Evolutionary conservation across 495 filamentous ascomycete genomes (phyloP), one percentile per base, ranked within the genome.

Genomic region (Penicillium bialowiezense): DNA sequence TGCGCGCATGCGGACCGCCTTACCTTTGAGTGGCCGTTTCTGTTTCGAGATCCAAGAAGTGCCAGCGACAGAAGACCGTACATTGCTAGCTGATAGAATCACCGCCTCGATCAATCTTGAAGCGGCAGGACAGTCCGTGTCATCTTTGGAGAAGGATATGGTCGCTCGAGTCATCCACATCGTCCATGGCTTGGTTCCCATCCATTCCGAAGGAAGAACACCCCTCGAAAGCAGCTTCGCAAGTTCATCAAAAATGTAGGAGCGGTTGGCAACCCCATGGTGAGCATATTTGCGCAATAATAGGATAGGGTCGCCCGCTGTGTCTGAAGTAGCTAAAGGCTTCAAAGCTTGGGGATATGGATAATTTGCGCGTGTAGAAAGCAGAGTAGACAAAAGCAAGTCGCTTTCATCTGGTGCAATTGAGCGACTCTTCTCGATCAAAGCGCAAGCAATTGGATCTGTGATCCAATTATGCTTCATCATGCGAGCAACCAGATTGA

Each of bases 401-500:
- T 76, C 67, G 36, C 64, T 67, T 8, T 69, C 71, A 35, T 74
- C 73, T 4, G 62, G 43, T 44, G 73, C 68, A 20, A 62, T 55
- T 2, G 51, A 35, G 19, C 65, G 56, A 40, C 65, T 70, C 18
- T 65, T 63, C 26, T 68, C 62, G 41, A 76, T 52, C 17, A 76
- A 43, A 14, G 64, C 54, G 44, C 55, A 70, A 3, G 60, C 56
- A 17, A 70, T 64, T 5, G 58, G 14, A 29, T 63, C 56, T 1
- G 64, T 64, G 5, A 76, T 43, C 70, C 70, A 74, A 43, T 52
- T 51, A n/a, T 79, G 76, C 12, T 50, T 36, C 34, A 84, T 75
- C 51, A 84, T 81, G 8, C 75, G 67, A 20, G 69, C 71, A 23
- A 91, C 58, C 26, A 87, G 65, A 28, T 69, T 55, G 8, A 89